Evolutionary conservation across 768 basidiomycete genomes (phyloP).

Genomic region (Podaxis rugospora): DNA sequence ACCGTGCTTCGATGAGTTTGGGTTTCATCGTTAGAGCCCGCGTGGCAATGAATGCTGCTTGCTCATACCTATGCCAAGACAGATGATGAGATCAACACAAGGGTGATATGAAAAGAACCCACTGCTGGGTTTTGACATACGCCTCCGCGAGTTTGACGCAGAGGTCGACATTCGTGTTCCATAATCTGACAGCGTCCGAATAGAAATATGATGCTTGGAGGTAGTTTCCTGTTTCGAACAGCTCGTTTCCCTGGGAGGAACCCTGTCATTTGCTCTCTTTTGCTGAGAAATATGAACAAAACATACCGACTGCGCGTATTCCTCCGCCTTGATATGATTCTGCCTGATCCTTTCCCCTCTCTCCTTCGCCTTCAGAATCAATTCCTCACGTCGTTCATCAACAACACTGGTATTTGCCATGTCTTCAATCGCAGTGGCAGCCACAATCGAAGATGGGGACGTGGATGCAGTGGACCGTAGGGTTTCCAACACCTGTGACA

Average conservation of each 20-base stretch:
- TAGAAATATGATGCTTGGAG: constrained; percentile 29
- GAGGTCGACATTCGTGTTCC: constrained; percentile 29
- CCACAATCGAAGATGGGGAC: background rate
- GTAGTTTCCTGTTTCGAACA: constrained; percentile 26
- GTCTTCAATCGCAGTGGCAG: too few relatives aligned
- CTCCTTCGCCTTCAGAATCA: background rate
- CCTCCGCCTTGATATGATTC: background rate
- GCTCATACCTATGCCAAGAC: constrained; percentile 25
- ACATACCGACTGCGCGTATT: background rate
- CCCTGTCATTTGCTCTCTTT: background rate
- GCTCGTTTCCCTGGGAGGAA: constrained; percentile 27
- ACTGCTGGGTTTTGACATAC: constrained; percentile 32
- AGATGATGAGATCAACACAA: constrained; percentile 11
- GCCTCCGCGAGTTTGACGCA: constrained; percentile 31
- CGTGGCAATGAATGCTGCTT: constrained; percentile 34
- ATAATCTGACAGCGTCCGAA: constrained; percentile 27
- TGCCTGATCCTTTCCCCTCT: background rate
- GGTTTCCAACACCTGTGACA: background rate
- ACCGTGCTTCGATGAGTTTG: constrained; percentile 35
- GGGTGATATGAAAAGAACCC: constrained; percentile 3
- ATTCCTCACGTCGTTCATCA: too few relatives aligned
- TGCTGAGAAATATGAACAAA: background rate
- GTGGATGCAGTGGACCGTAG: background rate
- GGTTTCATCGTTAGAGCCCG: constrained; percentile 33
- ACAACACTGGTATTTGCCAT: background rate